Conservation (phyloP, 139 green algal genomes). For the Haematococcus lacustris region DNA sequence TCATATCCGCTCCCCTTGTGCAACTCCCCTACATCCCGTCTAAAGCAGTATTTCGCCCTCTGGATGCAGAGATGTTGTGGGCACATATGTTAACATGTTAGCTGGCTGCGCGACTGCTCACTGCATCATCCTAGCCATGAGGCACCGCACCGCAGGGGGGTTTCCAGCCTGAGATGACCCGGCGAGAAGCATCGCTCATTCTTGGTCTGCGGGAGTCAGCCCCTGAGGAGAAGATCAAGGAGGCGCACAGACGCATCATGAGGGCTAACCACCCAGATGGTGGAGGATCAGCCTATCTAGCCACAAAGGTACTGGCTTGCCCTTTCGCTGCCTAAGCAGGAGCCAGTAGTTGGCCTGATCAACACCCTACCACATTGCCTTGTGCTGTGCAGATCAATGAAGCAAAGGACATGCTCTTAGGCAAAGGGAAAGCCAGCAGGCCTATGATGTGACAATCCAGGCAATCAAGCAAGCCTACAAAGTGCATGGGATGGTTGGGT, state of each 20-base stretch:
- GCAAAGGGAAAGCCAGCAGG: neutral
- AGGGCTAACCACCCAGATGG: slow-evolving; percentile 96
- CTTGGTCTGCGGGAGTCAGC: slow-evolving; percentile 83
- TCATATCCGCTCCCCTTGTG: neutral
- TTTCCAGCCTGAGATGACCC: slow-evolving; percentile 89
- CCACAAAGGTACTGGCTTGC: slow-evolving; percentile 68
- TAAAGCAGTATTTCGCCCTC: too few relatives aligned
- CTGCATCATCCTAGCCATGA: neutral
- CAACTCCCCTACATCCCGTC: neutral
- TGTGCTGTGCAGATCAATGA: neutral
- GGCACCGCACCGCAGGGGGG: slow-evolving; percentile 54
- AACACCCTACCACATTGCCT: neutral
- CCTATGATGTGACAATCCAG: too few relatives aligned
- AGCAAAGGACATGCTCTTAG: neutral
- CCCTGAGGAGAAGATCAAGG: slow-evolving; percentile 81
- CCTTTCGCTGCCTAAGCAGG: neutral
- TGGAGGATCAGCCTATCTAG: slow-evolving; percentile 85
- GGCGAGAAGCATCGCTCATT: slow-evolving; percentile 86
- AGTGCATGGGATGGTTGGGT: too few relatives aligned
- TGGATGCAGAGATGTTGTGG: too few relatives aligned
- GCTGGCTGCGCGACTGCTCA: too few relatives aligned
- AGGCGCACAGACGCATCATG: slow-evolving; percentile 93
- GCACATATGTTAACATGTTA: too few relatives aligned
- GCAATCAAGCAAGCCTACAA: too few relatives aligned
- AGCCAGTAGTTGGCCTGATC: neutral